These are phyloP conservation scores for Saprolegnia parasitica DNA, from an alignment of 352 stramenopile species.

Conservation along the genomic window DNA sequence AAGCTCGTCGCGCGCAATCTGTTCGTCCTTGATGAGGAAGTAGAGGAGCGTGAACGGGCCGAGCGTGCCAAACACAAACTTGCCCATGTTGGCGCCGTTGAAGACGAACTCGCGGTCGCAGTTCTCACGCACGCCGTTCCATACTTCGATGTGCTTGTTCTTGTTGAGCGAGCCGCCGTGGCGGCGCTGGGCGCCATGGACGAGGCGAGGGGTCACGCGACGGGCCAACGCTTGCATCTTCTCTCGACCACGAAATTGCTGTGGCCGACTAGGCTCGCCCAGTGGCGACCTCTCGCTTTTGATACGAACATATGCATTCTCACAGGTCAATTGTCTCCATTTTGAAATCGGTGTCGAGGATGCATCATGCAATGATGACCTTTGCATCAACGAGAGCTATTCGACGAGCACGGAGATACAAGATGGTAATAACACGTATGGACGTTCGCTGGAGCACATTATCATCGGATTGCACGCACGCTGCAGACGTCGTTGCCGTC, in stretches of 20 bases:
- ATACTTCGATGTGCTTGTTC: conserved; percentile 82
- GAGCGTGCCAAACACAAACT: conserved; percentile 20
- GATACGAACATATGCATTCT: neutral
- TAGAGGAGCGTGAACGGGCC: conserved; percentile 10
- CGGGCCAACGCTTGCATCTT: conserved; percentile 16
- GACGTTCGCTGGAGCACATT: neutral
- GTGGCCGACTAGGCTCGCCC: neutral
- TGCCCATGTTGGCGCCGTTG: conserved; percentile 23
- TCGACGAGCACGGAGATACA: neutral
- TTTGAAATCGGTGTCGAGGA: neutral
- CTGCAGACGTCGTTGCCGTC: too few species aligned
- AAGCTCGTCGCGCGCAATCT: conserved; percentile 25
- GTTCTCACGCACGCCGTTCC: conserved; percentile 28
- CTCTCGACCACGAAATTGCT: conserved; percentile 25
- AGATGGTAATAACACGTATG: neutral
- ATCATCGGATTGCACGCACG: too few species aligned
- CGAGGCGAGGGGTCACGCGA: conserved; percentile 23
- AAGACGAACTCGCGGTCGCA: conserved; percentile 29
- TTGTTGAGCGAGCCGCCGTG: conserved; percentile 69
- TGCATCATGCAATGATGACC: neutral
- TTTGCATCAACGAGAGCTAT: neutral
- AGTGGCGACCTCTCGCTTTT: neutral
- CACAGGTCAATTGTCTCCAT: neutral
- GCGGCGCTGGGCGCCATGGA: conserved; percentile 46
- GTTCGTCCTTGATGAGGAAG: conserved; percentile 24